Evolutionary conservation across 345 rosid species (phyloP).

Genomic region (Passiflora organensis): DNA sequence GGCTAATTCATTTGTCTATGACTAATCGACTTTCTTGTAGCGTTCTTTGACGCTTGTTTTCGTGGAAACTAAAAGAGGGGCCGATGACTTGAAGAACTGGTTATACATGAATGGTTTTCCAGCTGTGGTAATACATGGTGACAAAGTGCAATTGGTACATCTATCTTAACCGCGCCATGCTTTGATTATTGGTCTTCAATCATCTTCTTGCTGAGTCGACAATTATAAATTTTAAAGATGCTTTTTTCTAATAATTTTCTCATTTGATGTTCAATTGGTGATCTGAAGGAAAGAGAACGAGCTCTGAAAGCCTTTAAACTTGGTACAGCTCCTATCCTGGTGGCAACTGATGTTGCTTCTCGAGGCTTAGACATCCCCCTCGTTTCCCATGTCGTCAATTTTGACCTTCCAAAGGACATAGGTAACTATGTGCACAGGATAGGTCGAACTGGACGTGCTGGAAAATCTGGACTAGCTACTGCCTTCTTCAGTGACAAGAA

Average conservation of each 20-base stretch:
- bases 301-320: slow-evolving; percentile 44
- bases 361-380: slow-evolving; percentile 48
- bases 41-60: slow-evolving; percentile 42
- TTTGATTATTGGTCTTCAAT: background rate
- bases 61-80: slow-evolving; percentile 55
- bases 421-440: slow-evolving; percentile 55
- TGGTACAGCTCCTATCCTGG: slow-evolving; percentile 44
- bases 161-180: background rate
- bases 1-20: background rate
- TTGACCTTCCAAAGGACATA: slow-evolving; percentile 43
- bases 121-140: slow-evolving; percentile 50
- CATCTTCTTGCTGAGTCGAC: too few species aligned
- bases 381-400: slow-evolving; percentile 52
- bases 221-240: background rate
- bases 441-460: slow-evolving; percentile 56
- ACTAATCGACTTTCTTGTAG: slow-evolving; percentile 17
- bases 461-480: slow-evolving; percentile 45
- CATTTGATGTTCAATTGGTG: background rate
- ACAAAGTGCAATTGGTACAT: slow-evolving; percentile 46
- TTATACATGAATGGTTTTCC: slow-evolving; percentile 34
- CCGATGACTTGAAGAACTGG: slow-evolving; percentile 46
- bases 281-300: slow-evolving; percentile 43
- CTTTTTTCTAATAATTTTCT: background rate
- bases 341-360: slow-evolving; percentile 60
- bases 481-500: slow-evolving; percentile 48